These are phyloP conservation scores for Talaromyces sp. DNA, from an alignment of 2,329 filamentous ascomycete species.

Conservation along the genomic window DNA sequence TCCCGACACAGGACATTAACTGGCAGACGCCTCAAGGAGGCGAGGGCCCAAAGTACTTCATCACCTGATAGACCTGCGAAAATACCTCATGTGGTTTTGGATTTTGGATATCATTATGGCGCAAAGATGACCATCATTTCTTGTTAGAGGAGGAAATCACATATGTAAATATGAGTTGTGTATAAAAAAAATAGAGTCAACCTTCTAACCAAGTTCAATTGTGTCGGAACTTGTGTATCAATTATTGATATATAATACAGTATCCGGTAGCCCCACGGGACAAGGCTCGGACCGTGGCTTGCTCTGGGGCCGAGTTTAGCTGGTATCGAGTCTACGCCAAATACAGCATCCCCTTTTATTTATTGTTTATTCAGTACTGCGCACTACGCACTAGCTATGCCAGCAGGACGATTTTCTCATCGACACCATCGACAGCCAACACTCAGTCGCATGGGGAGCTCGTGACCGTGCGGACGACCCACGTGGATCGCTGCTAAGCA, in stretches of 20 bases:
- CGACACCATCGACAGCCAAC: too few relatives aligned
- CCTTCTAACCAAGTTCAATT: not conserved
- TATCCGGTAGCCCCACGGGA: slow-evolving; percentile 10
- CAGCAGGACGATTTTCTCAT: too few relatives aligned
- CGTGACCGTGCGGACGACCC: slow-evolving; percentile 7
- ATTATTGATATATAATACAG: not conserved
- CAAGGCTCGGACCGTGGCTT: slow-evolving; percentile 11
- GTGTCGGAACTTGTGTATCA: too few relatives aligned
- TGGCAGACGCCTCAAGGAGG: slow-evolving; percentile 94
- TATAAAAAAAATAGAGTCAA: not conserved
- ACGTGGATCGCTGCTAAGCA: slow-evolving; percentile 21
- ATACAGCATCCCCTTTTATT: not conserved
- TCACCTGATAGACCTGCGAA: slow-evolving; percentile 40
- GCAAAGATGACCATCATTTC: not conserved
- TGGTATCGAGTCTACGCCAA: not conserved
- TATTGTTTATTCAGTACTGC: not conserved
- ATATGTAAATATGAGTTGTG: not conserved
- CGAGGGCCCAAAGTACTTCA: slow-evolving; percentile 62
- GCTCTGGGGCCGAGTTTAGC: not conserved
- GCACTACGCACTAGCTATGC: not conserved
- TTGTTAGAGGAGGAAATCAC: not conserved
- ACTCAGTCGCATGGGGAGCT: not conserved
- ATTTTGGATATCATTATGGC: not conserved
- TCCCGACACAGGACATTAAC: slow-evolving; percentile 93
- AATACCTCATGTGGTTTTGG: not conserved